These are phyloP conservation scores for Tylopilus felleus DNA, from an alignment of 768 basidiomycete species.

Conservation along the genomic window DNA sequence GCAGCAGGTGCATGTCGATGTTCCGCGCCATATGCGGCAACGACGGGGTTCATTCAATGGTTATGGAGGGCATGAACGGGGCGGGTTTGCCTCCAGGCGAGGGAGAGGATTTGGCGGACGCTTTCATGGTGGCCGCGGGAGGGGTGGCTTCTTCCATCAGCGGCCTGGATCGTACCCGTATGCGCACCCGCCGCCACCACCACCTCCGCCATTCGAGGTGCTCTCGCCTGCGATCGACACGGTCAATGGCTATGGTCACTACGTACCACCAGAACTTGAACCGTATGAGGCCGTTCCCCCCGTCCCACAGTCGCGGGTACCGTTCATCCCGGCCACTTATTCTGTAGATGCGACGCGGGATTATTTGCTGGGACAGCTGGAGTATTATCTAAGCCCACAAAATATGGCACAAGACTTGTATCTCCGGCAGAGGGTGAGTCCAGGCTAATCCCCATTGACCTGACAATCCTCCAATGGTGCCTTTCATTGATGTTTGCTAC, in stretches of 20 bases:
- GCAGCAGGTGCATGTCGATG: conserved; percentile 11
- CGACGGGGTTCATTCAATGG: conserved; percentile 35
- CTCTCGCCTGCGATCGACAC: conserved; percentile 24
- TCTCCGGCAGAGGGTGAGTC: conserved; percentile 69
- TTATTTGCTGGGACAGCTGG: conserved; percentile 77
- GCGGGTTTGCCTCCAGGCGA: conserved; percentile 28
- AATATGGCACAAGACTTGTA: conserved; percentile 88
- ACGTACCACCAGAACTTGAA: conserved; percentile 32
- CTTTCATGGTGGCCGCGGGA: conserved; percentile 35
- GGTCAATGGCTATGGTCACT: conserved; percentile 31
- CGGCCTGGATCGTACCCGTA: conserved; percentile 32
- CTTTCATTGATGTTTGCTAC: conserved; percentile 3
- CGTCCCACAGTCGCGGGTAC: conserved; percentile 31
- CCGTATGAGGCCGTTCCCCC: conserved; percentile 23
- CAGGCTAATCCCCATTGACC: background rate
- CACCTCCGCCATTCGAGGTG: conserved; percentile 26
- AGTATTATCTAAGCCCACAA: conserved; percentile 89
- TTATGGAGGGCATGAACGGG: conserved; percentile 33
- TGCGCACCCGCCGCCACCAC: conserved; percentile 23
- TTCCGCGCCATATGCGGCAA: conserved; percentile 22
- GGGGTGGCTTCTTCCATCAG: conserved; percentile 33
- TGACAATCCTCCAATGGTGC: background rate
- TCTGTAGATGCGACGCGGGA: conserved; percentile 64
- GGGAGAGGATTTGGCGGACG: conserved; percentile 39
- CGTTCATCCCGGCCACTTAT: conserved; percentile 47